A percentile compares a stretch with the other conserved stretches of the same genome.
phyloP scores from a whole-genome alignment of 2,329 filamentous ascomycete genomes.

The Tolypocladium ophioglossoides region DNA sequence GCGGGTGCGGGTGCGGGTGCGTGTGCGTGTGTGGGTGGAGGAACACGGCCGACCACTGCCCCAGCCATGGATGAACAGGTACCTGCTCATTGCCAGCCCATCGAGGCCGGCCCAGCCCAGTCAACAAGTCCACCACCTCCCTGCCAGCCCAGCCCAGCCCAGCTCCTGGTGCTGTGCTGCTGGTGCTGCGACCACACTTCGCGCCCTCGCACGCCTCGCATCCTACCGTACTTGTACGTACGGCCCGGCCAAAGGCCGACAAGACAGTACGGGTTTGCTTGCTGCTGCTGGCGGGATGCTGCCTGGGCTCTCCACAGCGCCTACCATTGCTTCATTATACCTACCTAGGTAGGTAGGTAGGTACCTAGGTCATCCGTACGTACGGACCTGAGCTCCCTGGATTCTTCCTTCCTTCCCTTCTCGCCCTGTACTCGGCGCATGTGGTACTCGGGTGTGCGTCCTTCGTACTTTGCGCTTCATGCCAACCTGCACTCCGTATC shows the following conservation, averaged over 20 bases:
- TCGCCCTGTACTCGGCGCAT: not conserved
- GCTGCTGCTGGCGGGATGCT: not conserved
- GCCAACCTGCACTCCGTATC: not conserved
- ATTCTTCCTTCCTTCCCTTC: not conserved
- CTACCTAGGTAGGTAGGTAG: too few species aligned
- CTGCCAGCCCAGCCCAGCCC: not conserved
- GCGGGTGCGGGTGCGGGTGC: slow-evolving; percentile 8
- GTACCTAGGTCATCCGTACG: too few species aligned
- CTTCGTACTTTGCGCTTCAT: not conserved
- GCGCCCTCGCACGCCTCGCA: not conserved
- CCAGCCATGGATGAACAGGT: slow-evolving; percentile 2
- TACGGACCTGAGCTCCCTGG: not conserved
- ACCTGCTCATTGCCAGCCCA: not conserved
- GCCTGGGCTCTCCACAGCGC: not conserved
- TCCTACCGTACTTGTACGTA: not conserved
- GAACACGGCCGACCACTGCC: slow-evolving; percentile 15
- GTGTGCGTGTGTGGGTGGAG: slow-evolving; percentile 10
- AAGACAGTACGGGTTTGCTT: not conserved
- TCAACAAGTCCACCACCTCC: not conserved
- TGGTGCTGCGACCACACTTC: not conserved
- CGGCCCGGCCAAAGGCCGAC: not conserved
- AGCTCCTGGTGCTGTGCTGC: not conserved
- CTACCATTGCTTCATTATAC: not conserved
- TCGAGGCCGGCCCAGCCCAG: not conserved
- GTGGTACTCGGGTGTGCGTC: not conserved